Base-by-base conservation (phyloP, 495 filamentous ascomycete genomes). In the Tuber brumale region DNA sequence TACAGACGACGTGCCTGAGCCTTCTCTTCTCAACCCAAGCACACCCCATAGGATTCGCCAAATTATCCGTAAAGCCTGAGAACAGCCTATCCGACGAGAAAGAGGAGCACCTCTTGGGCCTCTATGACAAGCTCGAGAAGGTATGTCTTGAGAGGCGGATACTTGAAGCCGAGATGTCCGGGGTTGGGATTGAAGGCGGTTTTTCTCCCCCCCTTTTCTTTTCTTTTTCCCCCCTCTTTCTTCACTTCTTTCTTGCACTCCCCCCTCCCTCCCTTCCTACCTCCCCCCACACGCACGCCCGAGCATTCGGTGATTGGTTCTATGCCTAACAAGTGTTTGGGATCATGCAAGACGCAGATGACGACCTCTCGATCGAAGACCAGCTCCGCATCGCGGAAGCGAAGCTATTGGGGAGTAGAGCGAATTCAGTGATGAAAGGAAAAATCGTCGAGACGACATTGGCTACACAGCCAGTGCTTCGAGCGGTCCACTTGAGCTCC, bases 1-100 rank as follows among this genome's bases (percentile, higher is more conserved):
- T 82, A 42, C 81, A 82, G 69, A 72, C 74, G 21, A 69, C 80
- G 69, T 81, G 81, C 43, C 71, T 83, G 6, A 66, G 78, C 31
- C 72, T 83, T 10, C 70, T 83, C n/a, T 77, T 83, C 45, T 80
- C 81, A 6, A 80, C 78, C 7, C 81, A 83, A 70, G 73, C 81
- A 16, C 81, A 83, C 70, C 80, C 73, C 1, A 48, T 82, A 66
- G 81, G 81, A 43, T 83, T 83, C 46, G 70, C 81, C 8, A 48
- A 72, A 39, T 35, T 82, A 31, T 61, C 70, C 4, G 35, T 79
- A 14, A 74, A 79, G 35, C 44, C 76, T 8, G 69, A 81, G 69
- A 51, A 66, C 41, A 44, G 70, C 37, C 35, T 73, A 69, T 48
- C 79, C 72, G 79, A 46, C n/a, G 77, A 82, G 73, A 72, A 66